Evolutionary conservation across 1,284 basidiomycete species (phyloP).

Genomic region (Leccinum fuscescens): DNA sequence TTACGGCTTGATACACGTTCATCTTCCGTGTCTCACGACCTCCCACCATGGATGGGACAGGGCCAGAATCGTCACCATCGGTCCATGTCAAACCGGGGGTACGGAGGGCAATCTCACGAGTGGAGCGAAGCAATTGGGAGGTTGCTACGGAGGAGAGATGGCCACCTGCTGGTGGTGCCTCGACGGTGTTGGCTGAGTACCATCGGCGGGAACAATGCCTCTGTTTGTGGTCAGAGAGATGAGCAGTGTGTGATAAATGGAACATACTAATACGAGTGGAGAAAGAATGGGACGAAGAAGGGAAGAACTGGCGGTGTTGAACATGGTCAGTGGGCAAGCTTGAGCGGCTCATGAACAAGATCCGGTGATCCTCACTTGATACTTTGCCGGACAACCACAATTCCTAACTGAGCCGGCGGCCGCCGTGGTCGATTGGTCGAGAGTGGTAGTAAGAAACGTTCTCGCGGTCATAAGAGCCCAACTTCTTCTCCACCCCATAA

Average conservation of each 20-base stretch:
- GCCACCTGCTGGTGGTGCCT: conserved; percentile 72
- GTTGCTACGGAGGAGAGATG: conserved; percentile 67
- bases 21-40: conserved; percentile 86
- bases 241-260: neutral
- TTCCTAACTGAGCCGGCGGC: neutral
- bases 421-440: neutral
- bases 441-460: neutral
- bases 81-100: conserved; percentile 71
- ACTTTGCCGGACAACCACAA: conserved; percentile 6
- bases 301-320: conserved; percentile 8
- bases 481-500: conserved; percentile 7
- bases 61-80: conserved; percentile 53
- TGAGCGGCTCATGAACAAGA: conserved; percentile 21
- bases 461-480: conserved; percentile 16
- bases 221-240: conserved; percentile 3
- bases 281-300: conserved; percentile 18
- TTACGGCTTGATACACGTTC: conserved; percentile 88
- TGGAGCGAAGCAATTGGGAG: conserved; percentile 58
- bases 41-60: conserved; percentile 52
- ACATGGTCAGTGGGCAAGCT: conserved; percentile 25
- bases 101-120: conserved; percentile 67
- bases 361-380: conserved; percentile 20
- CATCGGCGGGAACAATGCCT: conserved; percentile 33
- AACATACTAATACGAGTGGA: conserved; percentile 19
- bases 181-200: conserved; percentile 42